Conservation (phyloP, 371 early-diverging fungal genomes). For the Coemansia sp. region DNA sequence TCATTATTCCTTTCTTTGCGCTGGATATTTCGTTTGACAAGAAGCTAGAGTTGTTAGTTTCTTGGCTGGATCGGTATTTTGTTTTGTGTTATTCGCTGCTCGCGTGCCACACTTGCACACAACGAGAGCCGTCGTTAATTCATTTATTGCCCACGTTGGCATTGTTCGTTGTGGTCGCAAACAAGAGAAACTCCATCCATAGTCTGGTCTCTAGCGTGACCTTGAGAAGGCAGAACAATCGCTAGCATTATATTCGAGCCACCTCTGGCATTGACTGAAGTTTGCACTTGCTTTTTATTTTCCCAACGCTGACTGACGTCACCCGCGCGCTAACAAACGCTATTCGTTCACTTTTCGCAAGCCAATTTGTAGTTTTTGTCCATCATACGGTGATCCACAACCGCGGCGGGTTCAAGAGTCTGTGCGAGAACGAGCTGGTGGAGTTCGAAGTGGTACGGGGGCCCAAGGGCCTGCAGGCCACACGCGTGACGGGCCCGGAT, state of each 20-base stretch:
- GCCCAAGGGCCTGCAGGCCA: constrained; percentile 82
- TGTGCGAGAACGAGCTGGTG: constrained; percentile 69
- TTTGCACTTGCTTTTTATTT: too few species aligned
- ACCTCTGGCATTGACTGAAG: too few species aligned
- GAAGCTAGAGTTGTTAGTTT: neutral
- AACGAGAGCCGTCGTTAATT: too few species aligned
- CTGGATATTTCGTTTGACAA: too few species aligned
- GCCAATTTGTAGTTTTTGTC: constrained; percentile 67
- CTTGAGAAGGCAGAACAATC: too few species aligned
- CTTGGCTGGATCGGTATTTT: neutral
- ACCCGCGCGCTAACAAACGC: neutral
- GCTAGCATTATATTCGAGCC: too few species aligned
- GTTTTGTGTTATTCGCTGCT: neutral
- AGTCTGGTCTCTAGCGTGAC: too few species aligned
- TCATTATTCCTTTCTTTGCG: too few species aligned
- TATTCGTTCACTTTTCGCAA: neutral
- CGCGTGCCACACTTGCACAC: neutral
- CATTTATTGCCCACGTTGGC: neutral
- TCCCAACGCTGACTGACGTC: too few species aligned
- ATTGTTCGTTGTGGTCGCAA: neutral
- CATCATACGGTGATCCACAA: constrained; percentile 84
- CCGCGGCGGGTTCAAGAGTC: constrained; percentile 83
- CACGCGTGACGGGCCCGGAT: constrained; percentile 77
- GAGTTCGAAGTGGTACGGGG: constrained; percentile 81
- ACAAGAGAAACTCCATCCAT: too few species aligned